Percentiles rank a stretch among this genome's conserved stretches.
phyloP scores from a whole-genome alignment of 306 rosid species.

The Acacia melanoxylon region DNA sequence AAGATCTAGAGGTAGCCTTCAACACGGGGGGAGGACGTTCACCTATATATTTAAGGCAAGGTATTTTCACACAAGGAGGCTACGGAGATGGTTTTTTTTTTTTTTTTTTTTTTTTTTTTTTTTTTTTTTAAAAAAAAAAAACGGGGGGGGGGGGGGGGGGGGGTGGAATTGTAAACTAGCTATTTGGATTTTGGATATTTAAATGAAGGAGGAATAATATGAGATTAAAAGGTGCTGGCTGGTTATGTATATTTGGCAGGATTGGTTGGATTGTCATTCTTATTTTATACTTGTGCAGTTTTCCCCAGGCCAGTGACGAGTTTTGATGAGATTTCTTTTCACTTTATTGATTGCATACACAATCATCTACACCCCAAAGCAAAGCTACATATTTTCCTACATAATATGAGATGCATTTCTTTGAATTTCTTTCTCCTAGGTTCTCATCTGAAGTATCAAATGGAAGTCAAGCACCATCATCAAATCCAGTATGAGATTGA shows the following conservation, averaged over 20 bases:
- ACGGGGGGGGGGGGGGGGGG: too few relatives aligned
- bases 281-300: slow-evolving; percentile 26
- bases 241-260: neutral
- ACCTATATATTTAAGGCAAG: too few relatives aligned
- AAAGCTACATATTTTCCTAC: slow-evolving; percentile 45
- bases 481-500: slow-evolving; percentile 54
- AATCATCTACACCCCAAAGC: slow-evolving; percentile 59
- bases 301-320: slow-evolving; percentile 72
- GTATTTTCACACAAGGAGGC: too few relatives aligned
- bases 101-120: too few relatives aligned
- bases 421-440: slow-evolving; percentile 29
- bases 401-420: slow-evolving; percentile 12
- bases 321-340: slow-evolving; percentile 82
- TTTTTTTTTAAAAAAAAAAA: too few relatives aligned
- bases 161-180: too few relatives aligned
- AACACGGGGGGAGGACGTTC: too few relatives aligned
- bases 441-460: slow-evolving; percentile 39
- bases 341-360: slow-evolving; percentile 91
- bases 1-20: too few relatives aligned
- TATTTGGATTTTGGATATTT: too few relatives aligned
- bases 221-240: too few relatives aligned
- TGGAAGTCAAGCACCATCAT: slow-evolving; percentile 53
- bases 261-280: slow-evolving; percentile 2
- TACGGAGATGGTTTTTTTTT: too few relatives aligned
- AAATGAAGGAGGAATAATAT: too few relatives aligned